These are phyloP conservation scores for Pseudomassariella vexata DNA, from an alignment of 2,329 filamentous ascomycete species.

Conservation along the genomic window DNA sequence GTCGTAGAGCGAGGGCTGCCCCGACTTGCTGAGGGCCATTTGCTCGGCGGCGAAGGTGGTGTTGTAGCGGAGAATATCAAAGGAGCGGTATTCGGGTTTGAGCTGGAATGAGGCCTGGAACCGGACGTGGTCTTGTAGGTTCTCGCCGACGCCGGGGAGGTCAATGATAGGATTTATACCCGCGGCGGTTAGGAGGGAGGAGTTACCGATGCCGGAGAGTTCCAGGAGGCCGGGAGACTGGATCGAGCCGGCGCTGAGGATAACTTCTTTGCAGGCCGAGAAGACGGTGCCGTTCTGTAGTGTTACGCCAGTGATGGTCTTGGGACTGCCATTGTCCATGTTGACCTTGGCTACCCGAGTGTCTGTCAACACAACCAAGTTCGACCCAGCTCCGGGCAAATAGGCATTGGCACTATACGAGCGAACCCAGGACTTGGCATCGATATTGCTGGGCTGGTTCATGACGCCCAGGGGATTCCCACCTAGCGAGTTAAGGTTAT, in stretches of 20 bases:
- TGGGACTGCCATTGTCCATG: conserved; percentile 17
- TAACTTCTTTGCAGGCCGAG: conserved; percentile 31
- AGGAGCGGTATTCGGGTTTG: conserved; percentile 20
- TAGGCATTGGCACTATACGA: conserved; percentile 34
- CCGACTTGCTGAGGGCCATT: conserved; percentile 27
- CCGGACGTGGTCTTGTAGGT: conserved; percentile 40
- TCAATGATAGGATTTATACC: conserved; percentile 35
- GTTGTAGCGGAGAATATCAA: not conserved
- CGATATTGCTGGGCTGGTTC: conserved; percentile 42
- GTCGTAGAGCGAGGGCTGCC: conserved; percentile 29
- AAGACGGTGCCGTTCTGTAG: conserved; percentile 7
- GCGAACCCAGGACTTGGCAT: conserved; percentile 38
- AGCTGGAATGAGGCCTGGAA: conserved; percentile 8
- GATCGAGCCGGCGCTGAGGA: conserved; percentile 36
- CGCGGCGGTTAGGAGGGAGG: conserved; percentile 33
- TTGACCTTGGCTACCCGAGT: conserved; percentile 32
- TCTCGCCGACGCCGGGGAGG: conserved; percentile 40
- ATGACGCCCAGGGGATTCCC: conserved; percentile 45
- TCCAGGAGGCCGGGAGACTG: conserved; percentile 31
- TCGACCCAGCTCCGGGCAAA: conserved; percentile 30
- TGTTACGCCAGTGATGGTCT: conserved; percentile 22
- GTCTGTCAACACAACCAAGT: conserved; percentile 32
- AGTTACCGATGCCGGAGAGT: conserved; percentile 31
- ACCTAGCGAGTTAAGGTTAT: conserved; percentile 22
- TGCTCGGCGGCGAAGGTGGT: conserved; percentile 25